Evolutionary conservation across 176 grass and related monocot genomes (phyloP).

Genomic region (Eragrostis curvula): DNA sequence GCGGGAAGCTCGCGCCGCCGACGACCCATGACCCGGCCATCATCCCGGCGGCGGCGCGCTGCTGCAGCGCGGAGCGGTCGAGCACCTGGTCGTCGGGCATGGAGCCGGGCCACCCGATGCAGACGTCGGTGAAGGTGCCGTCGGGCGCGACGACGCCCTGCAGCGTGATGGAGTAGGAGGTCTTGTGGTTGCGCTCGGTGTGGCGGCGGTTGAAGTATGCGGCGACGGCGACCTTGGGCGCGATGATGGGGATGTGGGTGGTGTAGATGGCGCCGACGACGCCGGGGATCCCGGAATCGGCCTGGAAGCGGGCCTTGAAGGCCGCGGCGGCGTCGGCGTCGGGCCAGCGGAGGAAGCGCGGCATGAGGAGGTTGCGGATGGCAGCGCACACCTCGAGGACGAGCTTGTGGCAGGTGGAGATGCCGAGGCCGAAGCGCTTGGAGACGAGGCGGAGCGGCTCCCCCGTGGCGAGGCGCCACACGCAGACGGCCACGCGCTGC

Average conservation of each 20-base stretch:
- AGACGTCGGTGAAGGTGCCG: slow-evolving; percentile 68
- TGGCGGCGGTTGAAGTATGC: slow-evolving; percentile 67
- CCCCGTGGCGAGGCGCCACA: slow-evolving; percentile 63
- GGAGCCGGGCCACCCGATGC: slow-evolving; percentile 71
- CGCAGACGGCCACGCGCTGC: slow-evolving; percentile 68
- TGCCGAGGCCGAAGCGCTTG: slow-evolving; percentile 73
- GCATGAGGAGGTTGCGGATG: slow-evolving; percentile 61
- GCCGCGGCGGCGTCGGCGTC: neutral
- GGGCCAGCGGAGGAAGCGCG: slow-evolving; percentile 68
- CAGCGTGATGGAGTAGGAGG: slow-evolving; percentile 70
- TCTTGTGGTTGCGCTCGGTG: slow-evolving; percentile 68
- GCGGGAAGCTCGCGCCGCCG: slow-evolving; percentile 58
- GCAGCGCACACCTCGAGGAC: slow-evolving; percentile 71
- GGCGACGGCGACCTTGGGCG: slow-evolving; percentile 58
- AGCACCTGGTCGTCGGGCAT: slow-evolving; percentile 69
- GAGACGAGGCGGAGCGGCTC: slow-evolving; percentile 74
- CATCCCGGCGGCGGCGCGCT: slow-evolving; percentile 62
- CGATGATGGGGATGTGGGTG: slow-evolving; percentile 76
- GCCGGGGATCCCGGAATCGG: slow-evolving; percentile 38
- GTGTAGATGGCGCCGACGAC: slow-evolving; percentile 69
- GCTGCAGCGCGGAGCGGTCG: slow-evolving; percentile 60
- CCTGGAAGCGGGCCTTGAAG: slow-evolving; percentile 50
- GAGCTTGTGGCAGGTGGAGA: slow-evolving; percentile 85
- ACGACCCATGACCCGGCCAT: slow-evolving; percentile 57
- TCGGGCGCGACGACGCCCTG: slow-evolving; percentile 71